Percentiles rank a stretch among this genome's conserved stretches.
Conservation (phyloP, 2,329 filamentous ascomycete species). For the Amauroascus niger region DNA sequence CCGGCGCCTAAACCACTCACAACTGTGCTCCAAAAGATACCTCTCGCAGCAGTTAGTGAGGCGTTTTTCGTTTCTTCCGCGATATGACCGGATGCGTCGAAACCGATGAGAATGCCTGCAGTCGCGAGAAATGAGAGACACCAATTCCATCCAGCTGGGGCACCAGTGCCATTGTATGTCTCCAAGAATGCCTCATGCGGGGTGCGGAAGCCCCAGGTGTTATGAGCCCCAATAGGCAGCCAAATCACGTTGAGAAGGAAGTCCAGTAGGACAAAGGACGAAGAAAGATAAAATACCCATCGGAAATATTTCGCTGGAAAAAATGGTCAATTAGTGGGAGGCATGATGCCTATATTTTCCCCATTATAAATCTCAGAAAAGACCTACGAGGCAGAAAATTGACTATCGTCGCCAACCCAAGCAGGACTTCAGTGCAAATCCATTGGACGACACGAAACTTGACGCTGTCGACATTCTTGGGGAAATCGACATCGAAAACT, state of each 20-base stretch:
- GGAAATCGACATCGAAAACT: conserved; percentile 48
- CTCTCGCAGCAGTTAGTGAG: conserved; percentile 45
- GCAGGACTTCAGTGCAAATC: conserved; percentile 47
- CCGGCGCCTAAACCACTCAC: conserved; percentile 49
- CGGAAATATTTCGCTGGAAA: conserved; percentile 37
- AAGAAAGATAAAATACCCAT: conserved; percentile 45
- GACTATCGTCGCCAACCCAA: conserved; percentile 42
- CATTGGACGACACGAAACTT: conserved; percentile 54
- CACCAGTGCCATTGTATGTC: conserved; percentile 50
- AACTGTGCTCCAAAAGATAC: conserved; percentile 53
- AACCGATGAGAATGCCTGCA: conserved; percentile 51
- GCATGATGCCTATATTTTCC: too few relatives aligned
- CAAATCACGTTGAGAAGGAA: conserved; percentile 53
- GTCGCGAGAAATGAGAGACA: conserved; percentile 53
- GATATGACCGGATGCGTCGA: conserved; percentile 52
- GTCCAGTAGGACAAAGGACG: conserved; percentile 46
- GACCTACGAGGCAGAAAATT: conserved; percentile 45
- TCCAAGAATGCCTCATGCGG: conserved; percentile 51
- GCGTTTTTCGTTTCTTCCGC: conserved; percentile 54
- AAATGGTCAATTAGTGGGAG: too few relatives aligned
- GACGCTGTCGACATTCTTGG: conserved; percentile 44
- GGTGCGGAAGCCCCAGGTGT: conserved; percentile 50
- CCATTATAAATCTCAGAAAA: too few relatives aligned
- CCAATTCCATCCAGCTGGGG: conserved; percentile 53
- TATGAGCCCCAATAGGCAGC: conserved; percentile 48